phyloP scores from a whole-genome alignment of 2,329 filamentous ascomycete species.

The Nemania serpens region DNA sequence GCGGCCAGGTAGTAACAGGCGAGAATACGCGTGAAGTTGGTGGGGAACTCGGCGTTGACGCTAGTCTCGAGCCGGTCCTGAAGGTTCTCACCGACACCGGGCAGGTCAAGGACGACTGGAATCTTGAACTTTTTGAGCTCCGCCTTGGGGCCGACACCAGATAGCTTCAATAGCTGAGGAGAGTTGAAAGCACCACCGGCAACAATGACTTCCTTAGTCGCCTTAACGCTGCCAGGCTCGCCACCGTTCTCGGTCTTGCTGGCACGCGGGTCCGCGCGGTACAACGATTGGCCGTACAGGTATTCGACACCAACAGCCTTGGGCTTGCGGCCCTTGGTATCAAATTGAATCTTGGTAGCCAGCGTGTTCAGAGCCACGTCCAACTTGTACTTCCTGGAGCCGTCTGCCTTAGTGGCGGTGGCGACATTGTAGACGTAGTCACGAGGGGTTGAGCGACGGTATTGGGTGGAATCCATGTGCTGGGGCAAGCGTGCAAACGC shows the following conservation, averaged over 20 bases:
- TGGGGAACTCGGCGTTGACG: slow-evolving; percentile 49
- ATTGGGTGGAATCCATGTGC: slow-evolving; percentile 54
- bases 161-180: slow-evolving; percentile 58
- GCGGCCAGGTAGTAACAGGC: slow-evolving; percentile 43
- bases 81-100: slow-evolving; percentile 63
- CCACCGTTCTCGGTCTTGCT: slow-evolving; percentile 32
- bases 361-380: slow-evolving; percentile 56
- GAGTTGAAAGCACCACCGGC: slow-evolving; percentile 58
- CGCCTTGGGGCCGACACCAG: slow-evolving; percentile 48
- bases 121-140: slow-evolving; percentile 45
- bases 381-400: slow-evolving; percentile 59
- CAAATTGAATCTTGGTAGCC: slow-evolving; percentile 52
- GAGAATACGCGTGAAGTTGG: slow-evolving; percentile 44
- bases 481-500: slow-evolving; percentile 58
- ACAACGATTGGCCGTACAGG: slow-evolving; percentile 51
- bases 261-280: slow-evolving; percentile 49
- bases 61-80: slow-evolving; percentile 59
- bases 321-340: slow-evolving; percentile 44
- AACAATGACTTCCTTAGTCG: slow-evolving; percentile 54
- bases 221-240: slow-evolving; percentile 42
- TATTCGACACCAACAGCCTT: slow-evolving; percentile 55
- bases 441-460: slow-evolving; percentile 57
- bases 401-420: slow-evolving; percentile 44
- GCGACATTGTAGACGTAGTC: slow-evolving; percentile 48
- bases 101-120: slow-evolving; percentile 54